Percentiles rank a stretch among this genome's conserved stretches.
These are phyloP conservation scores for Flaveria brownii DNA, from an alignment of 129 eudicot species.

Conservation along the genomic window DNA sequence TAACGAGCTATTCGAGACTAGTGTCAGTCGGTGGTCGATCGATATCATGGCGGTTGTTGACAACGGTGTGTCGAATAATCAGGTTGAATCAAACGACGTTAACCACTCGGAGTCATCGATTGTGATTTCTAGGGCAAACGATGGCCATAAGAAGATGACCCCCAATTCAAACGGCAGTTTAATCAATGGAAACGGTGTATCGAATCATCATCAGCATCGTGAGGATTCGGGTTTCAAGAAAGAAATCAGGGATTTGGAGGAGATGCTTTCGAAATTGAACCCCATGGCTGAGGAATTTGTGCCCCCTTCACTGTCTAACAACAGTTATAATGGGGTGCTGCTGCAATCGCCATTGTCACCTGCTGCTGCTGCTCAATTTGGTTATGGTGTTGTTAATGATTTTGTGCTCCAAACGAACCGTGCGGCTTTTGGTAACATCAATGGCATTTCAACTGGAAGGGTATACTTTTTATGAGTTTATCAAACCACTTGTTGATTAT, in stretches of 20 bases:
- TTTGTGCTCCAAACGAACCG: neutral
- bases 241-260: constrained; percentile 66
- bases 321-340: constrained; percentile 25
- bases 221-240: constrained; percentile 43
- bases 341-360: constrained; percentile 25
- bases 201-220: neutral
- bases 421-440: constrained; percentile 33
- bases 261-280: constrained; percentile 62
- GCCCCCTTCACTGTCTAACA: constrained; percentile 43
- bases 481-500: neutral
- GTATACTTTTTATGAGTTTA: constrained; percentile 30
- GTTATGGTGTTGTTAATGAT: constrained; percentile 35
- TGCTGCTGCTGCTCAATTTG: constrained; percentile 47
- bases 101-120: constrained; percentile 41
- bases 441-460: constrained; percentile 46
- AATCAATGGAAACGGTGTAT: too few species aligned
- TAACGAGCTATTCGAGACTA: neutral
- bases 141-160: constrained; percentile 25
- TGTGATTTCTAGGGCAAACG: constrained; percentile 29
- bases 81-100: constrained; percentile 45
- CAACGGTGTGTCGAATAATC: constrained; percentile 52
- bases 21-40: constrained; percentile 29
- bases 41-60: constrained; percentile 80
- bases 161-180: too few species aligned
- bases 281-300: constrained; percentile 76